A percentile compares a stretch with the other conserved stretches of the same genome.
Evolutionary conservation across 495 filamentous ascomycete species (phyloP).

Genomic region (Annulohypoxylon nitens): DNA sequence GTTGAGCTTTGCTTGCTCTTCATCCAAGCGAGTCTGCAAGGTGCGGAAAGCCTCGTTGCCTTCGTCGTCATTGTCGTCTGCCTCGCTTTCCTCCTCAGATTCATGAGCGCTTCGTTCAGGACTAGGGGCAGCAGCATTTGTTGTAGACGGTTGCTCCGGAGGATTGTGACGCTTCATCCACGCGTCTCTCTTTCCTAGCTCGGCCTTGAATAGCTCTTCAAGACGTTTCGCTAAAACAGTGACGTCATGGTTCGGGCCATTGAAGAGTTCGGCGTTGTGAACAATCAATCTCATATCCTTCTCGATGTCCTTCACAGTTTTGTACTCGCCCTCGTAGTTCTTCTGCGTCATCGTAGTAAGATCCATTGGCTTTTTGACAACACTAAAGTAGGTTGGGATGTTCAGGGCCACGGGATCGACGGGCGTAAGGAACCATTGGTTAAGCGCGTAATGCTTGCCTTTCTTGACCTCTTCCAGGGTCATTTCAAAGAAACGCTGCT

Average conservation of each 20-base stretch:
- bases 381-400: constrained; percentile 91
- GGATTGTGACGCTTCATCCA: constrained; percentile 83
- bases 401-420: constrained; percentile 96
- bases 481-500: constrained; percentile 90
- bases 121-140: constrained; percentile 63
- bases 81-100: constrained; percentile 63
- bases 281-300: constrained; percentile 85
- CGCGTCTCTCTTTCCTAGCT: constrained; percentile 78
- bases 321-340: constrained; percentile 83
- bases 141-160: constrained; percentile 59
- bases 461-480: constrained; percentile 83
- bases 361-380: constrained; percentile 98
- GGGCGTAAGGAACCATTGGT: constrained; percentile 78
- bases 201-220: constrained; percentile 76
- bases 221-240: constrained; percentile 76
- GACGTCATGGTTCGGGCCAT: constrained; percentile 81
- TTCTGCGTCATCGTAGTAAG: constrained; percentile 81
- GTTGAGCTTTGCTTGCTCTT: constrained; percentile 74
- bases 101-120: constrained; percentile 66
- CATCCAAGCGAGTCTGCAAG: constrained; percentile 59
- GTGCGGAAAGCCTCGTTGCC: constrained; percentile 48
- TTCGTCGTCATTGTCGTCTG: constrained; percentile 52
- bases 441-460: constrained; percentile 72
- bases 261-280: constrained; percentile 92
- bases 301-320: constrained; percentile 86